Conservation (phyloP, 495 filamentous ascomycete genomes). For the Parathielavia appendiculata region DNA sequence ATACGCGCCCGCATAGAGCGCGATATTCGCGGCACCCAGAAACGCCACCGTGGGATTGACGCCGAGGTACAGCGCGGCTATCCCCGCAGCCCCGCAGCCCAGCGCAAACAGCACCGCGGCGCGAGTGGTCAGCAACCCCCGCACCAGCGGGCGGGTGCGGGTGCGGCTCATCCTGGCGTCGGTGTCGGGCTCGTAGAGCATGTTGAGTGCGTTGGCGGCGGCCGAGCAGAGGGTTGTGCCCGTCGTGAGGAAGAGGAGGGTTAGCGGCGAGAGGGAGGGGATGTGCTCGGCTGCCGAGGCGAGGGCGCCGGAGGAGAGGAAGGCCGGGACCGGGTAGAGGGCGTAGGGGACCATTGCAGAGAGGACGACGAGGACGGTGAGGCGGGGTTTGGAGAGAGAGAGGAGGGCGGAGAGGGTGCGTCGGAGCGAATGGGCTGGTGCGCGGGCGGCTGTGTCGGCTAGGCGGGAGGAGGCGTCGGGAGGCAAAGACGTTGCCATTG, state of each 20-base stretch:
- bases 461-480: slow-evolving; percentile 80
- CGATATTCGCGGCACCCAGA: slow-evolving; percentile 78
- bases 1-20: slow-evolving; percentile 84
- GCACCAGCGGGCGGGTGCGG: slow-evolving; percentile 80
- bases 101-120: slow-evolving; percentile 78
- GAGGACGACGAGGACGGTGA: slow-evolving; percentile 86
- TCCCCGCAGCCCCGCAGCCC: slow-evolving; percentile 59
- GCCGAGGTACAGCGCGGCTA: slow-evolving; percentile 70
- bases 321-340: slow-evolving; percentile 78
- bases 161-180: slow-evolving; percentile 92
- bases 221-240: slow-evolving; percentile 83
- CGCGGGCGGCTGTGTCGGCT: slow-evolving; percentile 64
- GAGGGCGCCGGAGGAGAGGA: slow-evolving; percentile 65
- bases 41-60: slow-evolving; percentile 91
- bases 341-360: slow-evolving; percentile 89
- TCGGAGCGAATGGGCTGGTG: slow-evolving; percentile 62
- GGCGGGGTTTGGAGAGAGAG: slow-evolving; percentile 87
- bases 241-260: slow-evolving; percentile 83
- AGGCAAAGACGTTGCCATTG: slow-evolving; percentile 46
- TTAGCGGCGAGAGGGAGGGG: slow-evolving; percentile 83
- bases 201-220: slow-evolving; percentile 90
- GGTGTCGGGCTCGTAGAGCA: slow-evolving; percentile 87
- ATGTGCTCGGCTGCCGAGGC: slow-evolving; percentile 53
- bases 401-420: slow-evolving; percentile 79
- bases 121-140: slow-evolving; percentile 67